Evolutionary conservation across 768 basidiomycete genomes (phyloP).

Genomic region (Boletus insuetus): DNA sequence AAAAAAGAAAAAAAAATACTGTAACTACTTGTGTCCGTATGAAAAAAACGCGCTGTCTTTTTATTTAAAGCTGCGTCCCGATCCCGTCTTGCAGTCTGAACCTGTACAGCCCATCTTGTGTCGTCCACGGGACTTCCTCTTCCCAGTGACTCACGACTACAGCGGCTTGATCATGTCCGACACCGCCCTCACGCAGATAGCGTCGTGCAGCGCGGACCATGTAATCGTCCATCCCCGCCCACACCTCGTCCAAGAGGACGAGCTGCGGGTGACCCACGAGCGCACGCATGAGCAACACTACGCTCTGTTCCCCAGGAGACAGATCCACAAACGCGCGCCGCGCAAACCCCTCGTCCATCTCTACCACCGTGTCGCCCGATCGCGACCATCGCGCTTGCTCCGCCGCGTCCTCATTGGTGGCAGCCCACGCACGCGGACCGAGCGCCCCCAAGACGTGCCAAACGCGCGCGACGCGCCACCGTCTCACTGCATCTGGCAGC

Average conservation of each 20-base stretch:
- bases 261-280: conserved; percentile 72
- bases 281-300: conserved; percentile 84
- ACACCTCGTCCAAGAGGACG: conserved; percentile 87
- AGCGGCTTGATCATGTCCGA: conserved; percentile 64
- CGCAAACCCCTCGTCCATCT: conserved; percentile 43
- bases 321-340: conserved; percentile 58
- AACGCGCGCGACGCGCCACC: conserved; percentile 42
- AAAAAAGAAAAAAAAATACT: neutral
- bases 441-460: conserved; percentile 63
- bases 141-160: conserved; percentile 90
- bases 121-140: conserved; percentile 84
- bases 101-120: conserved; percentile 47
- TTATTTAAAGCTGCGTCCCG: conserved; percentile 13
- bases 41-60: too few species aligned
- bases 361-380: neutral
- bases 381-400: too few species aligned
- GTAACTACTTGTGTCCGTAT: neutral
- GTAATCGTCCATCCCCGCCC: conserved; percentile 85
- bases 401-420: neutral
- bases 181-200: conserved; percentile 57
- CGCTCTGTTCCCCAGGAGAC: conserved; percentile 70
- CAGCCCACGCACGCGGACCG: conserved; percentile 54
- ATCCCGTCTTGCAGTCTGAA: conserved; percentile 37
- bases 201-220: conserved; percentile 65
- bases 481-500: conserved; percentile 33